A percentile compares a stretch with the other conserved stretches of the same genome.
These are phyloP conservation scores for Lentithecium fluviatile DNA, from an alignment of 495 filamentous ascomycete genomes.

Conservation along the genomic window DNA sequence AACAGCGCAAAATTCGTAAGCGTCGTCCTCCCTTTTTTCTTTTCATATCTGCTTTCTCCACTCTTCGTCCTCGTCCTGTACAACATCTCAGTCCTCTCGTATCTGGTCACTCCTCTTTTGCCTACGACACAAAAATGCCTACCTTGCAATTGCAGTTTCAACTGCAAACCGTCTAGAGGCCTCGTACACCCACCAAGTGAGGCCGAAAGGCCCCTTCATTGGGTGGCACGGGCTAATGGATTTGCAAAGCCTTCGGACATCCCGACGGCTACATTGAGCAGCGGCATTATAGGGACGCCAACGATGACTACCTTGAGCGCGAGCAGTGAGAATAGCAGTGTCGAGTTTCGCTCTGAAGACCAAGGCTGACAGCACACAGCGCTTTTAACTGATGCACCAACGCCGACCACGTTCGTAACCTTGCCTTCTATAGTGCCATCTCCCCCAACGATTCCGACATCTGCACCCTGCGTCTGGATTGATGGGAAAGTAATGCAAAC, in stretches of 20 bases:
- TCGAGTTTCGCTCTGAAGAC: background rate
- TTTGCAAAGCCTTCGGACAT: constrained; percentile 5
- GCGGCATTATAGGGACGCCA: background rate
- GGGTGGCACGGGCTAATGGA: constrained; percentile 18
- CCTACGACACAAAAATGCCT: background rate
- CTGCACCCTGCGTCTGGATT: background rate
- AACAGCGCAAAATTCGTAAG: constrained; percentile 7
- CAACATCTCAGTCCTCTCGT: constrained; percentile 11
- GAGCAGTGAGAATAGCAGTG: constrained; percentile 9
- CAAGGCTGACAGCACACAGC: background rate
- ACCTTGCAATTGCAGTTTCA: constrained; percentile 9
- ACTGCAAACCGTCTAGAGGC: background rate
- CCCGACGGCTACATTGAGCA: background rate
- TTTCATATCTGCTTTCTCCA: constrained; percentile 10
- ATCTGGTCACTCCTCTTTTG: background rate
- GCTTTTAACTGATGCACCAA: background rate
- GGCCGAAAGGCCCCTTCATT: constrained; percentile 9
- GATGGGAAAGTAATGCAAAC: background rate
- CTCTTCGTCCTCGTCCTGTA: constrained; percentile 17
- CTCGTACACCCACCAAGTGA: constrained; percentile 1
- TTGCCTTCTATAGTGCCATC: background rate
- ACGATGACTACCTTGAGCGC: constrained; percentile 1
- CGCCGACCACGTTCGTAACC: background rate
- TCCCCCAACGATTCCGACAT: background rate
- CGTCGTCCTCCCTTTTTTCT: constrained; percentile 1